A percentile compares a stretch with the other conserved stretches of the same genome.
phyloP scores from a whole-genome alignment of 1,139 yeast species.

The Pneumocystis murina region DNA sequence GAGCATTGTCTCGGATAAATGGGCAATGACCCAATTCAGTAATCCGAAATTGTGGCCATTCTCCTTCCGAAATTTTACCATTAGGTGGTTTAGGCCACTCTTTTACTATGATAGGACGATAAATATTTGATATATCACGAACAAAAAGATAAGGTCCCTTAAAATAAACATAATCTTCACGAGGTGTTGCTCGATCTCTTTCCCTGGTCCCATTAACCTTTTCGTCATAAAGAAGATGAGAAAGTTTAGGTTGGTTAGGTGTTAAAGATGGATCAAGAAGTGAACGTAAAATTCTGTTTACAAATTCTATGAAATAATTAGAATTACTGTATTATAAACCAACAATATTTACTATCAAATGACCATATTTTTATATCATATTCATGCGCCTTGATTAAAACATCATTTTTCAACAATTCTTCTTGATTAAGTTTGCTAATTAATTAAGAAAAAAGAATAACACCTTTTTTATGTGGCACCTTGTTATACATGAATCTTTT shows the following conservation, averaged over 20 bases:
- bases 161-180: constrained; percentile 77
- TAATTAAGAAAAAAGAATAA: neutral
- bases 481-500: neutral
- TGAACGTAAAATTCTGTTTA: constrained; percentile 53
- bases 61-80: constrained; percentile 31
- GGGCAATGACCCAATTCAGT: constrained; percentile 45
- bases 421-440: constrained; percentile 15
- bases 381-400: constrained; percentile 47
- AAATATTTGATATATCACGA: constrained; percentile 64
- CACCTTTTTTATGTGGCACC: neutral
- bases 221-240: constrained; percentile 65
- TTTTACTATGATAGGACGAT: constrained; percentile 67
- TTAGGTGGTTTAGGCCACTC: constrained; percentile 50
- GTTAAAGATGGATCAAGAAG: constrained; percentile 35
- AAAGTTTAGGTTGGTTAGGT: constrained; percentile 26
- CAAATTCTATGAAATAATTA: constrained; percentile 32
- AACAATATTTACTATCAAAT: constrained; percentile 36
- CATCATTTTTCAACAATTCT: constrained; percentile 39
- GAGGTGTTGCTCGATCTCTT: constrained; percentile 68
- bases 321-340: neutral
- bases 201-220: constrained; percentile 71
- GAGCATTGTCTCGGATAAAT: constrained; percentile 36
- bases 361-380: constrained; percentile 72
- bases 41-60: constrained; percentile 36
- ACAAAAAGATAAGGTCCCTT: constrained; percentile 61